A percentile compares a stretch with the other conserved stretches of the same genome.
phyloP scores from a whole-genome alignment of 2,329 filamentous ascomycete species.

The Exophiala bonariae region DNA sequence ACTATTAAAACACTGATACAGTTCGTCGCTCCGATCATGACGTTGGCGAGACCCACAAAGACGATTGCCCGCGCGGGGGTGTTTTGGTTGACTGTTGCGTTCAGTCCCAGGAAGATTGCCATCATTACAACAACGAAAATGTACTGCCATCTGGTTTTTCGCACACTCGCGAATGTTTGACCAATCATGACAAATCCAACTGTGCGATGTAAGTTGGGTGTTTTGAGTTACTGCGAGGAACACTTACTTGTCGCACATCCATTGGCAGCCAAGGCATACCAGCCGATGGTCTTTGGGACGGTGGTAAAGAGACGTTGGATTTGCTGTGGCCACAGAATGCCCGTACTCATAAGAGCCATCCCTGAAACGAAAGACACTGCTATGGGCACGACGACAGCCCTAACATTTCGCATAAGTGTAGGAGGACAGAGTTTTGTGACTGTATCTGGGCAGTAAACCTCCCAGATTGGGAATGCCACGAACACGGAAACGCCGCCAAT shows the following conservation, averaged over 20 bases:
- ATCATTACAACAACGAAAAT: conserved; percentile 13
- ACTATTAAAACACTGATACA: conserved; percentile 7
- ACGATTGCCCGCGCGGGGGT: conserved; percentile 12
- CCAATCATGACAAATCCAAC: conserved; percentile 7
- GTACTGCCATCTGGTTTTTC: conserved; percentile 10
- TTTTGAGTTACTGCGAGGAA: background rate
- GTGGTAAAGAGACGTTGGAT: conserved; percentile 14
- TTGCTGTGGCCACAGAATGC: conserved; percentile 16
- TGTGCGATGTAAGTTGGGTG: background rate
- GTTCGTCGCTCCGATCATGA: conserved; percentile 11
- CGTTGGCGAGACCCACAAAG: conserved; percentile 7
- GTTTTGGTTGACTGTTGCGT: conserved; percentile 7
- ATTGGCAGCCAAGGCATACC: conserved; percentile 11
- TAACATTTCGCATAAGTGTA: conserved; percentile 7
- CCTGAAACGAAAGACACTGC: conserved; percentile 6
- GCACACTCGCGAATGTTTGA: conserved; percentile 8
- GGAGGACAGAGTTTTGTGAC: conserved; percentile 16
- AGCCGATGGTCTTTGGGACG: conserved; percentile 9
- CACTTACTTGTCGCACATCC: conserved; percentile 7
- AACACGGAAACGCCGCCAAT: conserved; percentile 13
- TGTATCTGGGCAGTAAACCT: conserved; percentile 7
- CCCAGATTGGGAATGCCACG: conserved; percentile 15
- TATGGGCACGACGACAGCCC: conserved; percentile 8
- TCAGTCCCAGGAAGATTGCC: conserved; percentile 12
- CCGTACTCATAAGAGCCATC: conserved; percentile 9